Percentiles rank a stretch among this genome's conserved stretches.
Evolutionary conservation across 176 grass and related monocot species (phyloP).

Genomic region (Alopecurus myosuroides): DNA sequence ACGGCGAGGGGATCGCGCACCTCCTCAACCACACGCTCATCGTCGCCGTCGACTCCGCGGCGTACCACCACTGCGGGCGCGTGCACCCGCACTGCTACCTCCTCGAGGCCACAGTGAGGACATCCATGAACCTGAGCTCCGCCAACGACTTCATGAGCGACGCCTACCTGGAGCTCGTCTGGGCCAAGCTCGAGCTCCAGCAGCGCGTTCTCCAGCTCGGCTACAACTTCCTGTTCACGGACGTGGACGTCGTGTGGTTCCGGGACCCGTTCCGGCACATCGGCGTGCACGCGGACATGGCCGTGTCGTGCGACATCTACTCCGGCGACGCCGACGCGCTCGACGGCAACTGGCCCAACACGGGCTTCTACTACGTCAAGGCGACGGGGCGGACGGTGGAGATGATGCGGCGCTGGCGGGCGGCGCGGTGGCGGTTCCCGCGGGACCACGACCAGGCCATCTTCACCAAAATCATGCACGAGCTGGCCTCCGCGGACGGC

Average conservation of each 20-base stretch:
- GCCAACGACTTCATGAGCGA: neutral
- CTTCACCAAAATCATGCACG: slow-evolving; percentile 45
- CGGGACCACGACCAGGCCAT: slow-evolving; percentile 40
- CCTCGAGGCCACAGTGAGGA: neutral
- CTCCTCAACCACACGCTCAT: slow-evolving; percentile 35
- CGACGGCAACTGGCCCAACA: slow-evolving; percentile 34
- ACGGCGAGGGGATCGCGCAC: slow-evolving; percentile 13
- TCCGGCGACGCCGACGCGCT: slow-evolving; percentile 20
- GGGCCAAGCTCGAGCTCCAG: slow-evolving; percentile 30
- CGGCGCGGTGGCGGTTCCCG: slow-evolving; percentile 36
- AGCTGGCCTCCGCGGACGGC: slow-evolving; percentile 12
- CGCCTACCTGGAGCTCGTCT: neutral
- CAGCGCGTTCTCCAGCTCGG: slow-evolving; percentile 54
- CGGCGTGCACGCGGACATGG: slow-evolving; percentile 27
- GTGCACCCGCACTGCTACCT: slow-evolving; percentile 57
- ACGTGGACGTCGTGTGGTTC: slow-evolving; percentile 53
- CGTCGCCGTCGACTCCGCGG: slow-evolving; percentile 31
- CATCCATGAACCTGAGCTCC: neutral
- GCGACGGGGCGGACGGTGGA: slow-evolving; percentile 25
- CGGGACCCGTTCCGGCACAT: slow-evolving; percentile 55
- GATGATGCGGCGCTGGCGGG: slow-evolving; percentile 38
- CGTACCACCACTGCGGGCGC: slow-evolving; percentile 25
- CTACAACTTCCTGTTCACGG: slow-evolving; percentile 66
- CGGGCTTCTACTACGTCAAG: slow-evolving; percentile 48
- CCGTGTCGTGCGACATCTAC: slow-evolving; percentile 43